Base-by-base conservation (phyloP, 148 eudicot species). In the Rhododendron ferrugineum region DNA sequence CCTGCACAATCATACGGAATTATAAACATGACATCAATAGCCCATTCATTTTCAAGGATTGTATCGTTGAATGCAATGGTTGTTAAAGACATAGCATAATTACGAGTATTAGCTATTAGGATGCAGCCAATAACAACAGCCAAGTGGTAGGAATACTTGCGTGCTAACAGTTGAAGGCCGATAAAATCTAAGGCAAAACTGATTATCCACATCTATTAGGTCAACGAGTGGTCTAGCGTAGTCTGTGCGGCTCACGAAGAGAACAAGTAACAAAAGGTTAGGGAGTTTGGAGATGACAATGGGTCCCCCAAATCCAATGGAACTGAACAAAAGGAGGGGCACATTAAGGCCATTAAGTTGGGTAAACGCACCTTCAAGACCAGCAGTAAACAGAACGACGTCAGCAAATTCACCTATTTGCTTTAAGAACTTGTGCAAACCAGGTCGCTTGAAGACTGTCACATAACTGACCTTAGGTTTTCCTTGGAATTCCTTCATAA, bases 221-320 rank as follows among this genome's bases (percentile, higher is more conserved):
- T 92, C 93, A 88, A 92, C 91, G 47, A 92, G 93, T 81, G 93
- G 94, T 86, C 90, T 88, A 82, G 94, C 93, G 88, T 92, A 92
- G 20, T 90, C 94, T 92, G 89, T 79, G 47, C 46, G 62, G 79
- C 84, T 62, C 14, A 47, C 46, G 49, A 60, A 42, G 79, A 46
- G 66, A 82, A 44, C 32, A 72, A 20, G 49, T 11, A 20, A 60
- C 28, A 46, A 16, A 36, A 70, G 1, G 32, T 26, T 4, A 62
- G 78, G 32, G 42, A 70, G 6, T 32, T 15, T 22, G 78, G 78
- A 36, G 78, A 72, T 32, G 11, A 36, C 9, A 30, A 28, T 28
- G 75, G 15, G 75, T 70, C 3, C 40, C 40, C 75, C 10, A 58
- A 22, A 58, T 26, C 64, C 64, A 58, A 20, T 6, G 64, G 44